phyloP scores from a whole-genome alignment of 257 asterid species.

The Nicotiana otophora region DNA sequence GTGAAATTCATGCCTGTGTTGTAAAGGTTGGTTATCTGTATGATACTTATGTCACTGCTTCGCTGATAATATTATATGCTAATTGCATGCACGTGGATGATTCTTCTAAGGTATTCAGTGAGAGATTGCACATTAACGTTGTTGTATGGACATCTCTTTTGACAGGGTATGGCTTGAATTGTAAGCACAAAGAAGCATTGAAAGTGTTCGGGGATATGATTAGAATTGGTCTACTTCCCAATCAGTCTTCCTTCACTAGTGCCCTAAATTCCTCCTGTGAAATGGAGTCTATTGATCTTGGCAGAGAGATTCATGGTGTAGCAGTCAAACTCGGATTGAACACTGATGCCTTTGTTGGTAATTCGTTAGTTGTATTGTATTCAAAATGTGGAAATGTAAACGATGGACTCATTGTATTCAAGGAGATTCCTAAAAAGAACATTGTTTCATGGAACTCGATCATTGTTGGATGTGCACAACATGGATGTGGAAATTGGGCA shows the following conservation, averaged over 20 bases:
- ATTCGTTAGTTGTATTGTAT: conserved; percentile 68
- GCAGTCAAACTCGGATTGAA: conserved; percentile 60
- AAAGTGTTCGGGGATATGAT: conserved; percentile 50
- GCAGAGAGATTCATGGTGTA: conserved; percentile 58
- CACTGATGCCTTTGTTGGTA: conserved; percentile 62
- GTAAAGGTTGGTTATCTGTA: conserved; percentile 48
- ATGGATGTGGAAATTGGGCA: conserved; percentile 67
- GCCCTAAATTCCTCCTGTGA: conserved; percentile 65
- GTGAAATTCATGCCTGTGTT: conserved; percentile 53
- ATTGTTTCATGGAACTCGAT: conserved; percentile 82
- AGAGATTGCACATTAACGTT: conserved; percentile 53
- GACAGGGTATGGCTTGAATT: conserved; percentile 65
- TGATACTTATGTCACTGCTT: conserved; percentile 50
- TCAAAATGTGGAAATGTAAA: conserved; percentile 51
- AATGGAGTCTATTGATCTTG: conserved; percentile 49
- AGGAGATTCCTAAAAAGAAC: conserved; percentile 47
- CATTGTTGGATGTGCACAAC: conserved; percentile 82
- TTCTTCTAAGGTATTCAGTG: conserved; percentile 42
- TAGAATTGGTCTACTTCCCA: conserved; percentile 54
- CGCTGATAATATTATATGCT: conserved; percentile 68
- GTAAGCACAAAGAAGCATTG: conserved; percentile 50
- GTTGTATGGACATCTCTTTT: conserved; percentile 88
- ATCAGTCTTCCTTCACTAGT: conserved; percentile 85
- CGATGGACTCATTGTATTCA: conserved; percentile 52
- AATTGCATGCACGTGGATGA: conserved; percentile 49